Conservation (phyloP, 306 rosid genomes). For the Vigna unguiculata region DNA sequence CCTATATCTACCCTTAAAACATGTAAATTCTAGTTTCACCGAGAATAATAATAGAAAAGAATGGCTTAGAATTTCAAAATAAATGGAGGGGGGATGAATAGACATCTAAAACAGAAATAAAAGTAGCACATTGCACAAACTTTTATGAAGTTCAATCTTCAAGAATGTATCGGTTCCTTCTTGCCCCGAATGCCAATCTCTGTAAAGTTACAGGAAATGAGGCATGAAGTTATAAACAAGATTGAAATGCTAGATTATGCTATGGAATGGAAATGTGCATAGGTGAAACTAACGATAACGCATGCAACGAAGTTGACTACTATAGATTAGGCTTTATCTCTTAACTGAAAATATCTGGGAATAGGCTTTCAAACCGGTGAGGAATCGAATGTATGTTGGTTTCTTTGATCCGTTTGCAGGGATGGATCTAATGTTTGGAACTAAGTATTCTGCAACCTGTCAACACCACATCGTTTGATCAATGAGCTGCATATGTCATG, state of each 20-base stretch:
- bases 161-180: conserved; percentile 79
- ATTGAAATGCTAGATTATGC: conserved; percentile 8
- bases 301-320: conserved; percentile 25
- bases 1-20: conserved; percentile 9
- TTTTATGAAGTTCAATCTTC: conserved; percentile 67
- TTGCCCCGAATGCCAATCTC: conserved; percentile 96
- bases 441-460: conserved; percentile 89
- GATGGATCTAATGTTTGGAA: conserved; percentile 83
- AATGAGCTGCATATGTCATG: neutral
- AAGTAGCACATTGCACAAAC: conserved; percentile 24
- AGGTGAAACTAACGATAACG: neutral
- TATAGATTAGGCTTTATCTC: conserved; percentile 46
- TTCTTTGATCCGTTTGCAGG: conserved; percentile 69
- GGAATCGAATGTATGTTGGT: conserved; percentile 88
- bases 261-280: neutral
- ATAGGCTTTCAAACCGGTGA: conserved; percentile 92
- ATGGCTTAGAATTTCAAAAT: neutral
- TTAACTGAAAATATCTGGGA: conserved; percentile 93
- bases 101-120: neutral
- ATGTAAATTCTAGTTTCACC: neutral
- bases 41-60: neutral
- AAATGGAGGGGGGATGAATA: neutral
- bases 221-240: conserved; percentile 28
- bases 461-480: conserved; percentile 15
- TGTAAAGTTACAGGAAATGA: conserved; percentile 48